These are phyloP conservation scores for Alopecurus myosuroides DNA, from an alignment of 176 grass and related monocot genomes.

Conservation along the genomic window DNA sequence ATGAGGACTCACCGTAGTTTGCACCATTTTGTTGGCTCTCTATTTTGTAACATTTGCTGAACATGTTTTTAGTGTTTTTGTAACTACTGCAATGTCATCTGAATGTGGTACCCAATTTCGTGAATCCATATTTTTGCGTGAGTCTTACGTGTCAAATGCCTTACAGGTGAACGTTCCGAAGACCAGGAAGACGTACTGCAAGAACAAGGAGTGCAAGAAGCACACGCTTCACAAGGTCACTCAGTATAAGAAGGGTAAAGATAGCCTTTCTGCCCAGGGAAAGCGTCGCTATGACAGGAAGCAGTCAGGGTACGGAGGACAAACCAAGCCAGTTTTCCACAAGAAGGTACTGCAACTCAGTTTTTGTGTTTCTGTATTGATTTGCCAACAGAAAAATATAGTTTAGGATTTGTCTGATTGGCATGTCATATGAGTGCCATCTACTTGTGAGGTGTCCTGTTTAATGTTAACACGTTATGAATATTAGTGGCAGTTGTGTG, in stretches of 20 bases:
- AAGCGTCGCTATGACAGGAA: conserved; percentile 94
- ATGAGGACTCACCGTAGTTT: not conserved
- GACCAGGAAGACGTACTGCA: conserved; percentile 96
- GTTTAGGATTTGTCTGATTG: not conserved
- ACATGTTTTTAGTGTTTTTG: not conserved
- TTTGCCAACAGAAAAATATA: not conserved
- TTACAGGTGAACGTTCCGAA: conserved; percentile 90
- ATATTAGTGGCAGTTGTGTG: not conserved
- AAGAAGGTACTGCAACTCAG: conserved; percentile 56
- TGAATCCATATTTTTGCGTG: not conserved
- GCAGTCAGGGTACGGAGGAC: conserved; percentile 90
- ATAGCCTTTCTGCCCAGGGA: conserved; percentile 83
- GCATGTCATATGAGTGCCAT: not conserved
- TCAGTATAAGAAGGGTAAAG: conserved; percentile 97
- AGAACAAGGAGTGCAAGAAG: conserved; percentile 94
- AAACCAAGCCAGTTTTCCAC: conserved; percentile 95
- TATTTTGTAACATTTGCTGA: not conserved
- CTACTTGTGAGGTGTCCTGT: not conserved
- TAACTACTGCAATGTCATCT: conserved; percentile 44
- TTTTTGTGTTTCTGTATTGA: not conserved
- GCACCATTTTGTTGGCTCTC: not conserved
- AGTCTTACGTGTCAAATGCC: not conserved
- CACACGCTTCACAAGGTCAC: conserved; percentile 96
- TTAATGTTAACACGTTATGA: not conserved
- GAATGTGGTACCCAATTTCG: not conserved